Percentiles rank a stretch among this genome's conserved stretches.
phyloP scores from a whole-genome alignment of 2,329 filamentous ascomycete species.

The Ophiostoma triangulosporum region DNA sequence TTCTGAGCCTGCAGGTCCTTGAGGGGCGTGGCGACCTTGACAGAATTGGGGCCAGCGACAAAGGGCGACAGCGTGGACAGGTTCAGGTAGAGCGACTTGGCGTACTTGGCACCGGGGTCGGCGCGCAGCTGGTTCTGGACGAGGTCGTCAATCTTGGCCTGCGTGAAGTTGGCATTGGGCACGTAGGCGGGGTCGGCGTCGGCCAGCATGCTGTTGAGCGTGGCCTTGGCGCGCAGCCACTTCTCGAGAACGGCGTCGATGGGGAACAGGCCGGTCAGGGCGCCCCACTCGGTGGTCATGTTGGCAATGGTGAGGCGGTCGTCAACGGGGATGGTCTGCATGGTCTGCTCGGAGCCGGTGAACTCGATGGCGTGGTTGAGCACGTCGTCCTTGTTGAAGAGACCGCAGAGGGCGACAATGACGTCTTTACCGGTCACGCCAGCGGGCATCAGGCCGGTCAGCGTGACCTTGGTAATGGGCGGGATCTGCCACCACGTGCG shows the following conservation, averaged over 20 bases:
- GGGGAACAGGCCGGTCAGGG: slow-evolving; percentile 58
- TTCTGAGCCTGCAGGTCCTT: slow-evolving; percentile 56
- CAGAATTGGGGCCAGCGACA: slow-evolving; percentile 77
- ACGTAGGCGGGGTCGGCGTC: slow-evolving; percentile 18
- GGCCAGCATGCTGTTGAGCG: slow-evolving; percentile 48
- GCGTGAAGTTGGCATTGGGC: slow-evolving; percentile 49
- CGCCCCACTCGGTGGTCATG: slow-evolving; percentile 70
- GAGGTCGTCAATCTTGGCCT: slow-evolving; percentile 59
- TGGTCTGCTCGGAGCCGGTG: slow-evolving; percentile 63
- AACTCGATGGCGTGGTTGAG: slow-evolving; percentile 89
- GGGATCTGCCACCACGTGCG: slow-evolving; percentile 84
- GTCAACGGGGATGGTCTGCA: slow-evolving; percentile 52
- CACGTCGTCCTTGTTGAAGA: slow-evolving; percentile 80
- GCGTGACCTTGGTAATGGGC: slow-evolving; percentile 59
- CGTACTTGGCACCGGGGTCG: slow-evolving; percentile 66
- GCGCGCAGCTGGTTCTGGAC: slow-evolving; percentile 52
- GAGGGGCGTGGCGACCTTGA: slow-evolving; percentile 74
- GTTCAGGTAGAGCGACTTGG: slow-evolving; percentile 74
- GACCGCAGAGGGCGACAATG: slow-evolving; percentile 73
- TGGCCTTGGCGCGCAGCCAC: slow-evolving; percentile 70
- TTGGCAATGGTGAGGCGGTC: slow-evolving; percentile 57
- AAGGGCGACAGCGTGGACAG: slow-evolving; percentile 74
- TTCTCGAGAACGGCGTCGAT: slow-evolving; percentile 57
- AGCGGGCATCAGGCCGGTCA: slow-evolving; percentile 59
- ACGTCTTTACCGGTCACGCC: slow-evolving; percentile 91